Base-by-base conservation (phyloP, 495 filamentous ascomycete genomes). In the Astrothelium macrocarpum region DNA sequence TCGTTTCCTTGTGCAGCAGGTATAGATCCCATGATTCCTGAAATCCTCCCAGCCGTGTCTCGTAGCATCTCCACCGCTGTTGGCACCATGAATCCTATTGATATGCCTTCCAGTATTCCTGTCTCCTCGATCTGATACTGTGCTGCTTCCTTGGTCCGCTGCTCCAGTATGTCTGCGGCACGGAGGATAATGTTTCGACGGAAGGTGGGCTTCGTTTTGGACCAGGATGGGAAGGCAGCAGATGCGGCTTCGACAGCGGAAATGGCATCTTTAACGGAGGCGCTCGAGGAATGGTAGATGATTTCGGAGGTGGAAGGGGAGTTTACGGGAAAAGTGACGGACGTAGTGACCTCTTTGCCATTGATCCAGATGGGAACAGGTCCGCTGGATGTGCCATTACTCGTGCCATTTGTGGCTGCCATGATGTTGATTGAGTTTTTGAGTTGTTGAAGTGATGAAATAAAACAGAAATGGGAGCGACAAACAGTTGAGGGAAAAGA, bases 181-280 rank as follows among this genome's bases (percentile, higher is more conserved):
- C 84, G 85, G 58, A 86, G 73, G 61, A 96, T 75, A 66, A 96
- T 84, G 66, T 89, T 82, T 56, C 89, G 84, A 32, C 89, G 87
- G 36, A 77, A 68, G 34, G 77, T 74, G 16, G 87, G 81, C 58
- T 82, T 82, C 0, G 81, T 82, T 60, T 84, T 79, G 64, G 78
- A 78, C 91, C 91, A 96, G 64, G 81, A 72, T 43, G 81, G 80
- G 73, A 90, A 88, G 3, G 91, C 91, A 11, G 78, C 78, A 39
- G 84, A 76, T 0, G 90, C 90, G 1, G 86, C 78, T 28, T 82
- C 76, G 29, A 90, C 75, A 32, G 89, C 89, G 11, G 77, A 71
- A 31, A 77, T 70, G 60, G 83, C 87, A 61, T 94, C 86, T 10
- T 74, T 74, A 32, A 84, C 77, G 1, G 84, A 82, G 29, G 87